phyloP scores from a whole-genome alignment of 2,329 filamentous ascomycete genomes.

The Epichloe sylvatica region DNA sequence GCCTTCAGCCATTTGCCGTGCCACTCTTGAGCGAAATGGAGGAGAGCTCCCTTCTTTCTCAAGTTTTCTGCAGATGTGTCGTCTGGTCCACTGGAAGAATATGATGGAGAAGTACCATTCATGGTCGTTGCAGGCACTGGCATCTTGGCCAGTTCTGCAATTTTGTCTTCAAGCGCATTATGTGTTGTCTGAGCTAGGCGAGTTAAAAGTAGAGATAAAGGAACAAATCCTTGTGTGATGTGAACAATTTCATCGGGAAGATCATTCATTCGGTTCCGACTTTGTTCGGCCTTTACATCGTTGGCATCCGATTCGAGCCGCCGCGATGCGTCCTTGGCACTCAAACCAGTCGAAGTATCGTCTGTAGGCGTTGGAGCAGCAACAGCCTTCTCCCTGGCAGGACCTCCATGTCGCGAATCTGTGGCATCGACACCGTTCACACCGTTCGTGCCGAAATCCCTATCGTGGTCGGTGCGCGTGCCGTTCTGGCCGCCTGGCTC shows the following conservation, averaged over 20 bases:
- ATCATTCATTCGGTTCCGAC: conserved; percentile 33
- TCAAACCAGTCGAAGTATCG: conserved; percentile 10
- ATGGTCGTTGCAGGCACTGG: conserved; percentile 36
- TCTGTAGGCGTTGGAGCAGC: conserved; percentile 4
- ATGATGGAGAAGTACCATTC: conserved; percentile 34
- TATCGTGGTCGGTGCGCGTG: conserved; percentile 41
- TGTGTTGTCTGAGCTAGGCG: conserved; percentile 74
- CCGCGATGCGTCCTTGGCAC: conserved; percentile 12
- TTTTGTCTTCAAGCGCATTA: conserved; percentile 57
- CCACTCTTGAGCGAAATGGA: conserved; percentile 66
- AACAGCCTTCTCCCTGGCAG: conserved; percentile 21
- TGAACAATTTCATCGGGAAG: conserved; percentile 51
- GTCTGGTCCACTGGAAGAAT: conserved; percentile 24
- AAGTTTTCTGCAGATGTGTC: conserved; percentile 52
- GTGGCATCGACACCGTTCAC: conserved; percentile 24
- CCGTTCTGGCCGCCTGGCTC: conserved; percentile 40
- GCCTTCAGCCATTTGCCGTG: conserved; percentile 88
- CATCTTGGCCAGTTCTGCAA: conserved; percentile 56
- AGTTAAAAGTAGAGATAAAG: conserved; percentile 59
- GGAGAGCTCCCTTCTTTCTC: conserved; percentile 58
- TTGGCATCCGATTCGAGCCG: neutral
- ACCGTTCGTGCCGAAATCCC: conserved; percentile 31
- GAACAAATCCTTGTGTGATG: conserved; percentile 62
- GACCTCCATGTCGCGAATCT: conserved; percentile 12
- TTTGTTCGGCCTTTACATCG: neutral